A percentile compares a stretch with the other conserved stretches of the same genome.
These are phyloP conservation scores for Castanopsis chinensis DNA, from an alignment of 306 rosid genomes.

Conservation along the genomic window DNA sequence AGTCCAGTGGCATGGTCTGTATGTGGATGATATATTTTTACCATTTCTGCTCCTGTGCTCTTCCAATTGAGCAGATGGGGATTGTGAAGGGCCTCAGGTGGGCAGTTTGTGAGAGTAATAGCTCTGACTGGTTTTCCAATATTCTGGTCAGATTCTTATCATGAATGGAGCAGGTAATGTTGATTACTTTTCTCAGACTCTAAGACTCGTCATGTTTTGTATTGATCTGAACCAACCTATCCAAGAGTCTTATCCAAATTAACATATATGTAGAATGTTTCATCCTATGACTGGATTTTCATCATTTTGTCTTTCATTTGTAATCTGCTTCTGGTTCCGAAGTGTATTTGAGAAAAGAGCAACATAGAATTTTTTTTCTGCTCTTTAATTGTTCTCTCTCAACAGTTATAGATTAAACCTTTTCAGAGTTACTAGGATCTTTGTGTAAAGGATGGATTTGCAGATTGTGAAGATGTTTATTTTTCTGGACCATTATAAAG, in stretches of 20 bases:
- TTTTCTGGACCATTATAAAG: background rate
- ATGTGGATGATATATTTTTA: conserved; percentile 27
- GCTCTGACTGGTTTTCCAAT: too few species aligned
- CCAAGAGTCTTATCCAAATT: conserved; percentile 23
- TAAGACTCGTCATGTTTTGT: background rate
- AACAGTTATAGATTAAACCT: background rate
- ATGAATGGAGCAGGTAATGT: too few species aligned
- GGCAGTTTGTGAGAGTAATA: too few species aligned
- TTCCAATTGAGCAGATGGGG: conserved; percentile 21
- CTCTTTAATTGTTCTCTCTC: background rate
- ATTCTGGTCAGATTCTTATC: too few species aligned
- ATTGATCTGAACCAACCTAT: conserved; percentile 3
- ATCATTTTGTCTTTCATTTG: background rate
- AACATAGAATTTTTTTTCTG: background rate
- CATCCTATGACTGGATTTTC: background rate
- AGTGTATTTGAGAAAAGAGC: background rate
- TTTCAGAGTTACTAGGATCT: background rate
- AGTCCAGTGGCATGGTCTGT: conserved; percentile 18
- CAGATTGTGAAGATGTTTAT: background rate
- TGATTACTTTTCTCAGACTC: too few species aligned
- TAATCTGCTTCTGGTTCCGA: background rate
- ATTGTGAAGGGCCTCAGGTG: conserved; percentile 34
- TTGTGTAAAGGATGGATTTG: background rate
- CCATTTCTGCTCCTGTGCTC: conserved; percentile 21
- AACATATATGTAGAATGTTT: background rate